Evolutionary conservation across 176 grass and related monocot species (phyloP).

Genomic region (Raddia guianensis): DNA sequence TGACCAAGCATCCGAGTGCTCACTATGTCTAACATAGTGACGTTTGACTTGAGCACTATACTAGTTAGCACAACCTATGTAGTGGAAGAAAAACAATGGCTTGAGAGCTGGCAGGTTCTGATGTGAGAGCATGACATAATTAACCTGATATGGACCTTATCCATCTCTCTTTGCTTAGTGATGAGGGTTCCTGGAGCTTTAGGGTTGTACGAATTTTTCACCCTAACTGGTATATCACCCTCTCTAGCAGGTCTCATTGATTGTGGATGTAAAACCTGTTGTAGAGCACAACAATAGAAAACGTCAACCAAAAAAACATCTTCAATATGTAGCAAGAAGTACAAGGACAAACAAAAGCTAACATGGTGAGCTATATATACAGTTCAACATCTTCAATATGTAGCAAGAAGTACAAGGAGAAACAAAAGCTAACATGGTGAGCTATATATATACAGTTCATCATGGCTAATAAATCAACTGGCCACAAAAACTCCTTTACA

Average conservation of each 20-base stretch:
- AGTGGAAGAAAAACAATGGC: constrained; percentile 16
- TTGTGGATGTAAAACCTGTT: constrained; percentile 89
- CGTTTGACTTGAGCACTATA: constrained; percentile 96
- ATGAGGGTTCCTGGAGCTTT: constrained; percentile 94
- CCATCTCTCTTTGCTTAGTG: constrained; percentile 86
- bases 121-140: not conserved
- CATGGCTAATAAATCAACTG: not conserved
- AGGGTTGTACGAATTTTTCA: constrained; percentile 98
- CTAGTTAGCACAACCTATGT: constrained; percentile 81
- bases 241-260: constrained; percentile 96
- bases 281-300: constrained; percentile 9
- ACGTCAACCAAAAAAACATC: constrained; percentile 8
- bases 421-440: not conserved
- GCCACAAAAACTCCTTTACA: not conserved
- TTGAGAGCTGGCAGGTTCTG: not conserved
- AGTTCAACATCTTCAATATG: too few relatives aligned
- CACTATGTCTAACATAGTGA: constrained; percentile 94
- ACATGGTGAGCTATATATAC: not conserved
- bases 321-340: not conserved
- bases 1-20: constrained; percentile 98
- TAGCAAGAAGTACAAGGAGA: not conserved
- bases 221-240: constrained; percentile 91
- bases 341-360: not conserved
- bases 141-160: constrained; percentile 58
- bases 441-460: constrained; percentile 19